Evolutionary conservation across 768 basidiomycete genomes (phyloP), one percentile per base, ranked within the genome.

Genomic region (Podaxis sp.): DNA sequence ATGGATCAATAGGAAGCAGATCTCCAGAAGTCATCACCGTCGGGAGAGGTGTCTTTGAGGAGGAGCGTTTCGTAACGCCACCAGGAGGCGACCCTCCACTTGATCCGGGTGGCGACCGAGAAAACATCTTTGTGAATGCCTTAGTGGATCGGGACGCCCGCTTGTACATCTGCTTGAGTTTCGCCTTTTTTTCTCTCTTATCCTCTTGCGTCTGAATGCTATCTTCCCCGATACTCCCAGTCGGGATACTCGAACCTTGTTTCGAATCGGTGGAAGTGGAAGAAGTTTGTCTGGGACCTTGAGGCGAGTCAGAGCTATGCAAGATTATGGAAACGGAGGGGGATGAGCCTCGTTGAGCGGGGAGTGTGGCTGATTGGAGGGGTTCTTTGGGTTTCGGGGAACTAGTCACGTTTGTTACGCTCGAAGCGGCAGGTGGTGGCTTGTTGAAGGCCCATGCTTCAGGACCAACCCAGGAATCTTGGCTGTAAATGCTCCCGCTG

Each of bases 151-250:
- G 36, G 40, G 61, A 56, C 1, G 61, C 61, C 12, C 53, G 28
- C 24, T 48, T 46, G 52, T 55, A 62, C 42, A 62, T 62, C 44
- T 24, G n/a, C 15, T 48, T 55, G 26, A 62, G 33, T 13, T 62
- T 62, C 30, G 53, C 24, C 15, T 54, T 49, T 17, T 61, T 61
- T 26, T 55, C 61, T 22, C 42, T 53, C 28, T 36, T 55, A 9
- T 40, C 13, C 0, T 42, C 56, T 3, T 46, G 44, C 7, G 3
- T 4, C 0, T n/a, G 1, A 42, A 17, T 42, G 12, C 13, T 4
- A n/a, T 11, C 42, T 28, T 44, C 39, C 8, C 1, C 26, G 26
- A 12, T 26, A 9, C 24, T 19, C 1, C 13, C 56, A 17, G 19
- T 11, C 1, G 7, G 4, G 12, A 28, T 42, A 22, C 1, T 11